These are phyloP conservation scores for Cryphonectria carpinicola DNA, from an alignment of 2,329 filamentous ascomycete species.

Conservation along the genomic window DNA sequence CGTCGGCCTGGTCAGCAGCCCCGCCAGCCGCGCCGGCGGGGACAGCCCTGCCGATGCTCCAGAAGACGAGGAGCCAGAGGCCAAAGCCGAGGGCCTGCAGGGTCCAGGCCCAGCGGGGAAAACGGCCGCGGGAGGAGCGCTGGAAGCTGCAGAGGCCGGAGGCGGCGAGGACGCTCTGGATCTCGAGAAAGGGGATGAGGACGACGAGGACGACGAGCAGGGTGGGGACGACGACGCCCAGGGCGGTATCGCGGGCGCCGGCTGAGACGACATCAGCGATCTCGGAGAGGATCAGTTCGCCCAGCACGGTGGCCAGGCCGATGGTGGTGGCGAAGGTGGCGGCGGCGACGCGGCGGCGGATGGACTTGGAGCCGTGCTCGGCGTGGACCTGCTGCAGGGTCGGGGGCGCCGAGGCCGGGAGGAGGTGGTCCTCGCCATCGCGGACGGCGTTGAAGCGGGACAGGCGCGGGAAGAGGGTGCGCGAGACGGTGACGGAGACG, in stretches of 20 bases:
- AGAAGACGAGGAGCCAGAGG: constrained; percentile 74
- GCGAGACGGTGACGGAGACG: constrained; percentile 65
- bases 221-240: constrained; percentile 71
- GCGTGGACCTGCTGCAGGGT: constrained; percentile 62
- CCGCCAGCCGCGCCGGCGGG: constrained; percentile 41
- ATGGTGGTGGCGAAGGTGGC: constrained; percentile 77
- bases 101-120: constrained; percentile 65
- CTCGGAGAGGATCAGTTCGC: constrained; percentile 81
- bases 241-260: constrained; percentile 66
- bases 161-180: constrained; percentile 65
- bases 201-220: constrained; percentile 74
- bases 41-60: constrained; percentile 71
- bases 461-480: constrained; percentile 74
- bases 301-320: constrained; percentile 75
- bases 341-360: constrained; percentile 57
- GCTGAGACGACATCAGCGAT: constrained; percentile 76
- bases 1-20: constrained; percentile 23
- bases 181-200: constrained; percentile 77
- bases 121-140: constrained; percentile 57
- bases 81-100: constrained; percentile 66
- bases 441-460: constrained; percentile 54
- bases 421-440: constrained; percentile 64
- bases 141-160: constrained; percentile 65
- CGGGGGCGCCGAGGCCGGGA: constrained; percentile 65
- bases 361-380: constrained; percentile 58